Percentiles rank a stretch among this genome's conserved stretches.
These are phyloP conservation scores for Colletotrichum chrysophilum DNA, from an alignment of 2,329 filamentous ascomycete species.

Conservation along the genomic window DNA sequence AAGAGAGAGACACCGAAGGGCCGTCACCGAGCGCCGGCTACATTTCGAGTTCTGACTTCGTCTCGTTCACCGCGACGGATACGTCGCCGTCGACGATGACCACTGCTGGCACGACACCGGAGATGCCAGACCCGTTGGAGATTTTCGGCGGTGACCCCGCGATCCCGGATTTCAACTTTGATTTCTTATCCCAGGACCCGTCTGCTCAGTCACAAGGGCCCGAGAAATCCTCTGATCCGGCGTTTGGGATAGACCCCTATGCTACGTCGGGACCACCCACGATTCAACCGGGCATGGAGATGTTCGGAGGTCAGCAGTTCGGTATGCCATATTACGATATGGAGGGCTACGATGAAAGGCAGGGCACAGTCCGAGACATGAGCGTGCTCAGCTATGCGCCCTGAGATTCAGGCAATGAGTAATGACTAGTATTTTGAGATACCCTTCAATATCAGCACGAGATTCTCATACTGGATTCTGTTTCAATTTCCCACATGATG, in stretches of 20 bases:
- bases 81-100: constrained; percentile 13
- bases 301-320: neutral
- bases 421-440: neutral
- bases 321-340: neutral
- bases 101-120: neutral
- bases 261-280: neutral
- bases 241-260: neutral
- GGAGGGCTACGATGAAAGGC: neutral
- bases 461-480: neutral
- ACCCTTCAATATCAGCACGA: neutral
- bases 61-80: neutral
- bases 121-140: constrained; percentile 10
- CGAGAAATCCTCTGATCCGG: neutral
- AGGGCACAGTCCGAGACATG: neutral
- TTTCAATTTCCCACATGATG: neutral
- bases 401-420: neutral
- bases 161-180: constrained; percentile 15
- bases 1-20: neutral
- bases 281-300: neutral
- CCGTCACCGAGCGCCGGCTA: neutral
- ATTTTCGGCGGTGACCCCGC: neutral
- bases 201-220: neutral
- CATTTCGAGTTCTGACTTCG: neutral
- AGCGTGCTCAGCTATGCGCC: neutral
- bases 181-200: neutral